Evolutionary conservation across 495 filamentous ascomycete species (phyloP).

Genomic region (Xylaria intraflava): DNA sequence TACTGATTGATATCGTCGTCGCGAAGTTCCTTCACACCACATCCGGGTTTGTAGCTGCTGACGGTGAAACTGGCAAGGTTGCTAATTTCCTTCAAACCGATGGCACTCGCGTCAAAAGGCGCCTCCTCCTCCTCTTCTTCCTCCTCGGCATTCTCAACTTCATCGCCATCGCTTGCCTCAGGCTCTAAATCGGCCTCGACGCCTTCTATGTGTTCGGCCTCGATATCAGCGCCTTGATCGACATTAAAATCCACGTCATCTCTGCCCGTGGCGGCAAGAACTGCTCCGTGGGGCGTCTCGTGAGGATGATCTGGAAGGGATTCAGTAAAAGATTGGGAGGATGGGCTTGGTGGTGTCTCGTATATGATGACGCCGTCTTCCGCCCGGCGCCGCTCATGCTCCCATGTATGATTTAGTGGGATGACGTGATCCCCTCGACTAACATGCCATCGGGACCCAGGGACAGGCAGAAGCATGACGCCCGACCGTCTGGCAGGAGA

Average conservation of each 20-base stretch:
- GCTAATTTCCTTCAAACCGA: conserved; percentile 80
- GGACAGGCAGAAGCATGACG: not conserved
- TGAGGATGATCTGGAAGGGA: not conserved
- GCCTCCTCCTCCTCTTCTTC: conserved; percentile 17
- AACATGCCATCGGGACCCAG: not conserved
- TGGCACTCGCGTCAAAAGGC: conserved; percentile 38
- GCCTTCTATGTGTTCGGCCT: not conserved
- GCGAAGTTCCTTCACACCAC: conserved; percentile 77
- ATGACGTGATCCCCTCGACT: not conserved
- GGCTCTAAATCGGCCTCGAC: not conserved
- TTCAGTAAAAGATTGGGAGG: conserved; percentile 4
- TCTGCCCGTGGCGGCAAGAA: not conserved
- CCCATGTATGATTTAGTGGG: not conserved
- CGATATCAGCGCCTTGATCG: conserved; percentile 3
- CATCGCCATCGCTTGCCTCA: conserved; percentile 9
- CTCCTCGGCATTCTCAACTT: conserved; percentile 16
- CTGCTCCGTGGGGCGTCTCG: not conserved
- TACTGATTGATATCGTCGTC: conserved; percentile 71
- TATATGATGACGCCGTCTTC: not conserved
- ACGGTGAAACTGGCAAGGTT: conserved; percentile 92
- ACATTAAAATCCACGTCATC: conserved; percentile 8
- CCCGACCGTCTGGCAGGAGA: not conserved
- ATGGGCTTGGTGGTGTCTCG: not conserved
- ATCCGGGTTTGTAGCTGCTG: conserved; percentile 83
- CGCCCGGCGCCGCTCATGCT: not conserved